These are phyloP conservation scores for Anastatica hierochuntica DNA, from an alignment of 345 rosid genomes.

Conservation along the genomic window DNA sequence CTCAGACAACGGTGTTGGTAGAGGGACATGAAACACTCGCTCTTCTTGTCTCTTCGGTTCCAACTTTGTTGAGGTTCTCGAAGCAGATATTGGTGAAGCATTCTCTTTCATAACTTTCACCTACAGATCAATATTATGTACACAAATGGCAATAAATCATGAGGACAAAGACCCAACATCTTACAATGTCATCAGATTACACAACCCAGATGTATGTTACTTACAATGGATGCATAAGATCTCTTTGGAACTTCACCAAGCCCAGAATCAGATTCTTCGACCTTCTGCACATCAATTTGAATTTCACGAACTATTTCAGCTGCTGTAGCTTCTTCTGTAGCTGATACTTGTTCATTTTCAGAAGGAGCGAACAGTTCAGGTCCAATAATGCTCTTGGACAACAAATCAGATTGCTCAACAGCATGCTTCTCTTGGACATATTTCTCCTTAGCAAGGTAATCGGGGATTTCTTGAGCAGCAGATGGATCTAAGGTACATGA, in stretches of 20 bases:
- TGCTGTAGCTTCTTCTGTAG: slow-evolving; percentile 28
- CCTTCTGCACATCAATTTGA: slow-evolving; percentile 33
- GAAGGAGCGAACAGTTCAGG: slow-evolving; percentile 30
- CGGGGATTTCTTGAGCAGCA: slow-evolving; percentile 10
- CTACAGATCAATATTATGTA: slow-evolving; percentile 27
- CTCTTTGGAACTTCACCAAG: slow-evolving; percentile 68
- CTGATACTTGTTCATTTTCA: slow-evolving; percentile 34
- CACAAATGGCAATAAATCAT: background rate
- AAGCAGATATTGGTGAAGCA: slow-evolving; percentile 34
- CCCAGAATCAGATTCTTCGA: slow-evolving; percentile 38
- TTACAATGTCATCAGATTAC: background rate
- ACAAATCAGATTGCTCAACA: slow-evolving; percentile 28
- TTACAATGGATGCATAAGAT: slow-evolving; percentile 92
- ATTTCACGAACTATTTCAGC: slow-evolving; percentile 60
- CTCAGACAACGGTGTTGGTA: slow-evolving; percentile 38
- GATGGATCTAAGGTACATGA: slow-evolving; percentile 22
- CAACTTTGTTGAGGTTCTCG: slow-evolving; percentile 38
- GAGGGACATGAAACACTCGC: slow-evolving; percentile 28
- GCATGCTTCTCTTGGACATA: slow-evolving; percentile 31
- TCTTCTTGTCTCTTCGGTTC: slow-evolving; percentile 56
- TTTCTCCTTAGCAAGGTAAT: slow-evolving; percentile 20
- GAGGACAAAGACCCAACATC: background rate
- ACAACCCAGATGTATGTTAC: slow-evolving; percentile 11
- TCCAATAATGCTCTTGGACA: slow-evolving; percentile 29
- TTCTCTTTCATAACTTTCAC: slow-evolving; percentile 75